Base-by-base conservation (phyloP, 208 protist genomes). In the Phytomonas francai region DNA sequence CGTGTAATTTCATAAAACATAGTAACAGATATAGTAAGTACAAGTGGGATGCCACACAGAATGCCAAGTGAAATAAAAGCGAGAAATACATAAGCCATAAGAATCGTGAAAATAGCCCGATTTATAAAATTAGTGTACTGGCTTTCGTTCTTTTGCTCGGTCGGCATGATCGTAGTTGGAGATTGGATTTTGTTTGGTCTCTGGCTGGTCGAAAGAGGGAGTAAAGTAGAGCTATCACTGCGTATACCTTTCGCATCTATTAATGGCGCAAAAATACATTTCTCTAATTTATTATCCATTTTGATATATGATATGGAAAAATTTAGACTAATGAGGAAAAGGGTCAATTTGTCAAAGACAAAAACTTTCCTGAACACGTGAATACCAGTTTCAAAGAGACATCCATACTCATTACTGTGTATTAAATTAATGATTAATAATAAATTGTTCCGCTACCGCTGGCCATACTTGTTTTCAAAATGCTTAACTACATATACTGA, bases 1-100 rank as follows among this genome's bases (percentile, higher is more conserved):
- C 91, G 85, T 0, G 86, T 94, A 30, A 97, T 78, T 67, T 97
- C 91, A 60, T 82, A 79, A 71, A 95, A 96, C 89, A 96, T 95
- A 57, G 76, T 84, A 39, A 70, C 78, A 60, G 80, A 73, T 57
- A 95, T 89, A 12, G 80, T 63, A 42, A 94, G 59, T 16, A 94
- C 73, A 30, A 95, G 54, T 27, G 76, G 69, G 25, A 96, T 82
- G 11, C 84, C 79, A 31, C 83, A 84, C 33, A 77, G 76, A n/a
- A 88, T 79, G 58, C 93, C 93, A 1, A 92, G 67, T n/a, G 90
- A 85, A 45, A 96, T 82, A 36, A 83, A 74, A 4, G 30, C 73
- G 14, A 96, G 77, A 59, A 96, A 97, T n/a, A 86, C 61, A 69
- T 91, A 89, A 27, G 78, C 87, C 92, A 95, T 95, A 32, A 88